These are phyloP conservation scores for Incumbomyces lentus DNA, from an alignment of 2,329 filamentous ascomycete species.

Conservation along the genomic window DNA sequence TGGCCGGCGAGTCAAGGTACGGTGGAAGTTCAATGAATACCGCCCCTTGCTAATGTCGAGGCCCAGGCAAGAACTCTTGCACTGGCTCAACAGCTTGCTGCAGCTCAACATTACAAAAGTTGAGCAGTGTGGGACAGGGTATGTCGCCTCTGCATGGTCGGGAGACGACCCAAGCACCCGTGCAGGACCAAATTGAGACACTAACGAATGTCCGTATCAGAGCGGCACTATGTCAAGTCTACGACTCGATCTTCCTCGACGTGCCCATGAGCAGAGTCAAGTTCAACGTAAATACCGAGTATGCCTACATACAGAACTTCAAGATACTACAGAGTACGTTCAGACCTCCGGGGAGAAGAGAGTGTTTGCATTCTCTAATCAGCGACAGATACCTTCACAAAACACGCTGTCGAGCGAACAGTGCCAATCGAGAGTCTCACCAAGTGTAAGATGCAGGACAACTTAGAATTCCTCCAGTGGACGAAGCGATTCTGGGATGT, in stretches of 20 bases:
- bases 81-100: conserved; percentile 94
- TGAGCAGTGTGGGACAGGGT: conserved; percentile 98
- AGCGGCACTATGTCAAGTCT: conserved; percentile 91
- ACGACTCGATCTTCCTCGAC: conserved; percentile 96
- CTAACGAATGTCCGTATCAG: conserved; percentile 37
- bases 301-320: conserved; percentile 96
- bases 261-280: conserved; percentile 92
- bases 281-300: conserved; percentile 96
- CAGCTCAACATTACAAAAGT: conserved; percentile 98
- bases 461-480: conserved; percentile 97
- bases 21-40: neutral
- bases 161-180: no score
- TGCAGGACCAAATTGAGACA: no score
- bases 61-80: conserved; percentile 80
- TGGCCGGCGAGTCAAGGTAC: conserved; percentile 5
- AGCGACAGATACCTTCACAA: conserved; percentile 60
- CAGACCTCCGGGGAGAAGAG: neutral
- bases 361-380: neutral
- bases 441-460: conserved; percentile 99
- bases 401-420: conserved; percentile 79
- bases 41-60: neutral
- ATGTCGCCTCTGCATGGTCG: conserved; percentile 27
- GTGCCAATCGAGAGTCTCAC: conserved; percentile 80
- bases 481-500: conserved; percentile 96
- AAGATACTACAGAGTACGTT: conserved; percentile 81